Base-by-base conservation (phyloP, 352 stramenopile species). In the Saprolegnia diclina region DNA sequence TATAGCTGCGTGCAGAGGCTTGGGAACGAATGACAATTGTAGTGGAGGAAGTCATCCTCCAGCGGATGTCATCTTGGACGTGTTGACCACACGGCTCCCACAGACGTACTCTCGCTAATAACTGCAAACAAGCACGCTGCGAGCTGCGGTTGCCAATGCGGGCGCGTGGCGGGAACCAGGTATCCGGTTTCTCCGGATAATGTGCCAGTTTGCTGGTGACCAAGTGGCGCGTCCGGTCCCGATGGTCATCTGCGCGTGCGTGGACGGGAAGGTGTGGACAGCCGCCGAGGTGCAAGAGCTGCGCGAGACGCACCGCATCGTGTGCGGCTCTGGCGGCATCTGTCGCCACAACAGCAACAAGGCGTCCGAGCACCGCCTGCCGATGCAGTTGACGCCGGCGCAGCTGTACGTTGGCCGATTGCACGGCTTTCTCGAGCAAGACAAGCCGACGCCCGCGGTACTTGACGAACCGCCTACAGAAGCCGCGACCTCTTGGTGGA, bases 281-380 rank as follows among this genome's bases (percentile, higher is more conserved):
- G 63, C 63, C 24, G 35, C 53, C 18, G 53, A 69, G n/a, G 63
- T 38, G 3, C 53, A 61, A 42, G n/a, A 37, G 21, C 46, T 69
- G 21, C 48, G 63, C 4, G 63, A 69, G 44, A 35, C 40, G 35
- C 38, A 62, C 26, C 24, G 63, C 16, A 62, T 69, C 19, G 63
- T 69, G 1, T 69, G 63, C n/a, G 63, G 63, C 46, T 62, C 14
- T 48, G 63, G 63, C 19, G 19, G 45, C 45, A 45, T 69, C n/a
- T 69, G 63, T 46, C 48, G 63, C 19, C 21, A 62, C 22, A 69
- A 44, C 53, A 62, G 63, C 26, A 69, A 69, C 53, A 69, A 69
- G n/a, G 44, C 63, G 24, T 52, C 63, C 1, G 42, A 45, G 19
- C 26, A 56, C 52, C 45, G 63, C 2, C 40, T 69, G 13, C 63